Evolutionary conservation across 805 yeast species (phyloP), one percentile per base, ranked within the genome.

Genomic region (Osmozyma mogii): DNA sequence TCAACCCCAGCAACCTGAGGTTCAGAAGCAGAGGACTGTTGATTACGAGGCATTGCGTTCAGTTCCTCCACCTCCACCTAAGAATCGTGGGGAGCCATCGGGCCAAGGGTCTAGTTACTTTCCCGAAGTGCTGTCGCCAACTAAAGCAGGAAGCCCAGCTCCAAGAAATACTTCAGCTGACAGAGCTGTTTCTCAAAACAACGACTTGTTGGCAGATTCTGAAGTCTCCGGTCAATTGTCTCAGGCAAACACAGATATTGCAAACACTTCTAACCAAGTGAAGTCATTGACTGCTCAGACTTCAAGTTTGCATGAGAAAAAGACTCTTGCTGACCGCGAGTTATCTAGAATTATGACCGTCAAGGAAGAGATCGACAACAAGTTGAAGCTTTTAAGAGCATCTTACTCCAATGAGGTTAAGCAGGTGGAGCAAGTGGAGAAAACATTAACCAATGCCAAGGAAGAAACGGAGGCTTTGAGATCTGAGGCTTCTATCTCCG

Each of bases 201-300:
- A 52, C 32, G 84, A 76, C 37, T 52, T 77, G 29, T 58, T 72
- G 31, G 76, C 80, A 0, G 80, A 77, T 35, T 45, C 61, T 9
- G 83, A 72, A 29, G 68, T 78, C 1, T 70, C 84, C 1, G 75
- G 77, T 17, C 75, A 78, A 46, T 60, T 85, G 28, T 75, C 94
- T 1, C 72, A 73, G 36, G 89, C 95, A 4, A 75, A 92, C 5
- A 72, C 87, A 5, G 95, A 84, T 44, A 70, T 85, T 52, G 95
- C 94, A 10, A 84, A 88, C 43, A 65, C 83, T 24, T 81, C 94
- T 0, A 84, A 79, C 44, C 95, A 88, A 58, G 78, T 84, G 40
- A 75, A 75, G 39, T 81, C 95, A 0, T 61, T 89, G 40, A 71
- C 87, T 1, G 57, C 68, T 14, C 95, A 87, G 54, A 83, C 94